Percentiles rank a stretch among this genome's conserved stretches.
Conservation (phyloP, 208 protist species). For the Blastocrithidia nonstop region DNA sequence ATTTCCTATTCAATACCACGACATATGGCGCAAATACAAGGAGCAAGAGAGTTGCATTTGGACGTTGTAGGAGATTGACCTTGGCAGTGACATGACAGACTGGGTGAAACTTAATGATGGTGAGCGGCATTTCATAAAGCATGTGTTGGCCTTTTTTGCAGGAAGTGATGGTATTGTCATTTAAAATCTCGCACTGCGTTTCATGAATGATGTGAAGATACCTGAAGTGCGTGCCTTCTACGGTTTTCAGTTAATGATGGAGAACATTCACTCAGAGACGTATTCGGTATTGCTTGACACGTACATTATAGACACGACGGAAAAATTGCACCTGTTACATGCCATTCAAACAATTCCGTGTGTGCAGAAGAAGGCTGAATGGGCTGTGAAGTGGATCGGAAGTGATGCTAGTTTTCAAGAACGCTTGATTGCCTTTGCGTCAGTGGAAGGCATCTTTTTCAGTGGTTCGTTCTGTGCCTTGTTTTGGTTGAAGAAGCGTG, state of each 20-base stretch:
- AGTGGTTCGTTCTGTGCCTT: conserved; percentile 97
- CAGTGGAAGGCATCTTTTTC: conserved; percentile 99
- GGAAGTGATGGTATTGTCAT: conserved; percentile 98
- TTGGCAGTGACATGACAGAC: conserved; percentile 89
- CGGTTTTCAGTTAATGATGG: conserved; percentile 98
- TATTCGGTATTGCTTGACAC: conserved; percentile 91
- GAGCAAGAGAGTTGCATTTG: conserved; percentile 95
- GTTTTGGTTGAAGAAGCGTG: conserved; percentile 99
- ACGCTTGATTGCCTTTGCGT: conserved; percentile 96
- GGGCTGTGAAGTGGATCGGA: conserved; percentile 90
- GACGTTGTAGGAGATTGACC: conserved; percentile 98
- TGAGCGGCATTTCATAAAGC: conserved; percentile 97
- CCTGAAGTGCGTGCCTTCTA: conserved; percentile 97
- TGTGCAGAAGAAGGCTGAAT: conserved; percentile 97
- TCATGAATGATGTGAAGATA: conserved; percentile 97
- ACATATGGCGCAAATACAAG: conserved; percentile 99
- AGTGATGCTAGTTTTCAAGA: conserved; percentile 82
- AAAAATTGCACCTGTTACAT: conserved; percentile 91
- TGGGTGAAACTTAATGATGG: conserved; percentile 92
- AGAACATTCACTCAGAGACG: conserved; percentile 97
- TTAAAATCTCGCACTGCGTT: conserved; percentile 95
- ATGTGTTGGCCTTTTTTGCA: conserved; percentile 98
- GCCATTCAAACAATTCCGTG: conserved; percentile 94
- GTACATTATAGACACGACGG: conserved; percentile 90
- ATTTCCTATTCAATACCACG: conserved; percentile 95